Evolutionary conservation across 1,284 basidiomycete genomes (phyloP).

Genomic region (Leccinum huronense): DNA sequence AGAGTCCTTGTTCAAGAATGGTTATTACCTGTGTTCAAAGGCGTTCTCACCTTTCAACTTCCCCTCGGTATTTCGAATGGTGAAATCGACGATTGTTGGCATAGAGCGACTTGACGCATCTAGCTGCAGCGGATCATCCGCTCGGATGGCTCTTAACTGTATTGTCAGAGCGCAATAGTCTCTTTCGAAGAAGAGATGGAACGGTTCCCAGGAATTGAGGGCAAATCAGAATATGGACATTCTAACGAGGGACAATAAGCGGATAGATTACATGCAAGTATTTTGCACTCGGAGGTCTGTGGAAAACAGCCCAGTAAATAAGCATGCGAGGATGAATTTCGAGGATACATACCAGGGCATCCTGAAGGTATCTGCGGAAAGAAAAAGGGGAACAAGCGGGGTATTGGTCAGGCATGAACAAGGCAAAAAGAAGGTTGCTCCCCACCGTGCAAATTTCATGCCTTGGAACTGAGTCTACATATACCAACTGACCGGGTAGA

Average conservation of each 20-base stretch:
- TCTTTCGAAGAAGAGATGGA: slow-evolving; percentile 37
- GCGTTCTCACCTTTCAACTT: slow-evolving; percentile 14
- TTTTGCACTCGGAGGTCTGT: slow-evolving; percentile 79
- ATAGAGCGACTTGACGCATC: slow-evolving; percentile 22
- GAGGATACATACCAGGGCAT: slow-evolving; percentile 55
- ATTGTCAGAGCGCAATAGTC: slow-evolving; percentile 75
- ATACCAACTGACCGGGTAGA: no score
- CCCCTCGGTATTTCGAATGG: slow-evolving; percentile 2
- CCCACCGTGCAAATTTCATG: no score
- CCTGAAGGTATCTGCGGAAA: slow-evolving; percentile 56
- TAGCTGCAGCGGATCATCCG: slow-evolving; percentile 21
- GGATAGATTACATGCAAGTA: slow-evolving; percentile 66
- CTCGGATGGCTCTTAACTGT: slow-evolving; percentile 56
- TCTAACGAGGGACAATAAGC: slow-evolving; percentile 1
- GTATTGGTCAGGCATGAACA: slow-evolving; percentile 8
- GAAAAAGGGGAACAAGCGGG: neutral
- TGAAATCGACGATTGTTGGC: slow-evolving; percentile 5
- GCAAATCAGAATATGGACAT: slow-evolving; percentile 4
- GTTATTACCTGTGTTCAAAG: neutral
- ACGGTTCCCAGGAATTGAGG: slow-evolving; percentile 3
- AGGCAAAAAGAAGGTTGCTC: neutral
- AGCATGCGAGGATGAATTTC: neutral
- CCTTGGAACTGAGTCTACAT: no score
- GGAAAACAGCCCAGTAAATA: neutral
- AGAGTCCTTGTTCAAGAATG: neutral